Conservation (phyloP, 2,329 filamentous ascomycete species). For the Fusarium multiceps region DNA sequence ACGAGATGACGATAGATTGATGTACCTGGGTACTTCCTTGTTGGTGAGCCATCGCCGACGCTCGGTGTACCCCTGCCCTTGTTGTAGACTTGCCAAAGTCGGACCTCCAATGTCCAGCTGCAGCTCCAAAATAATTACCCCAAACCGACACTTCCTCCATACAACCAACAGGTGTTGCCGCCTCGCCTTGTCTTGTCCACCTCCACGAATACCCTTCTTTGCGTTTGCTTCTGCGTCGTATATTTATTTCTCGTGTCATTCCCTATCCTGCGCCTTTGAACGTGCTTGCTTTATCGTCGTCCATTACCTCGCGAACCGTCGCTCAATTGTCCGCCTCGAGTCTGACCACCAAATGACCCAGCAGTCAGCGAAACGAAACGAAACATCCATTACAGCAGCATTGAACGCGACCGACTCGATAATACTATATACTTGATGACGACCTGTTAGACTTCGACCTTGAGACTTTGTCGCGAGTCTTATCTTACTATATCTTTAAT, state of each 20-base stretch:
- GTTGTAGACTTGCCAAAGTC: not conserved
- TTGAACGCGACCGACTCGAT: not conserved
- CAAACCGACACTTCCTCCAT: conserved; percentile 38
- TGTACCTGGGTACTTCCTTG: conserved; percentile 24
- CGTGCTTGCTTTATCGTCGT: not conserved
- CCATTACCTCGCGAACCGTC: conserved; percentile 12
- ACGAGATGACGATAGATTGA: not conserved
- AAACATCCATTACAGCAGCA: conserved; percentile 25
- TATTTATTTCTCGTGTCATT: conserved; percentile 17
- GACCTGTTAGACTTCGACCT: not conserved
- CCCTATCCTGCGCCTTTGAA: not conserved
- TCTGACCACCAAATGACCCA: conserved; percentile 29
- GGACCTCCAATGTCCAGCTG: conserved; percentile 25
- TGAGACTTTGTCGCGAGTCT: conserved; percentile 5
- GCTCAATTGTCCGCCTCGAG: not conserved
- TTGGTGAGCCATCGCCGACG: conserved; percentile 6
- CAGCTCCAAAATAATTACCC: conserved; percentile 41
- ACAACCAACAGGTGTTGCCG: conserved; percentile 37
- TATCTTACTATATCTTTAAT: conserved; percentile 24
- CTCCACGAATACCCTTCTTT: conserved; percentile 12
- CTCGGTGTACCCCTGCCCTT: conserved; percentile 30
- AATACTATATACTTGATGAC: conserved; percentile 9
- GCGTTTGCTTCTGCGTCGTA: conserved; percentile 15
- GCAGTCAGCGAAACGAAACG: conserved; percentile 27
- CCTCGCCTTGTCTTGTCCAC: conserved; percentile 8